Evolutionary conservation across 169 alveolate species (phyloP), one percentile per base, ranked within the genome.

Genomic region (Haemoproteus tartakovskyi): DNA sequence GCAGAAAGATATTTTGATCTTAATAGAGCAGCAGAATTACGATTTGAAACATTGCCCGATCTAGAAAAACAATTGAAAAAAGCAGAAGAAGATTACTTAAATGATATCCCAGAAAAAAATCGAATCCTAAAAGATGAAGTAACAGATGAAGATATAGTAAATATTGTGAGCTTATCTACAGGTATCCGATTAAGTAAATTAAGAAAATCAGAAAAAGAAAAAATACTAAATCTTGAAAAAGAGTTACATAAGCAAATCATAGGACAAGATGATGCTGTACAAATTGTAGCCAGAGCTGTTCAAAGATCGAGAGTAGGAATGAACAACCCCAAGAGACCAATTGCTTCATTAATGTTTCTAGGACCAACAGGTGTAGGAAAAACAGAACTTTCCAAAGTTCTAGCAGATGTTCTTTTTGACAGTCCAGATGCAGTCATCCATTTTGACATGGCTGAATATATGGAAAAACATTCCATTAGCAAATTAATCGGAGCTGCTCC

Each of bases 281-380:
- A 82, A 11, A 85, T 89, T 19, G 92, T 89, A 14, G 62, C 92
- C 0, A 63, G 60, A 21, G 95, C 97, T 9, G 95, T 93, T 11
- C 95, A 91, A 60, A 50, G 97, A 3, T 90, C 95, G 1, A 87
- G 97, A 11, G 96, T 94, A 2, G 97, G 97, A 1, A 70, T 93
- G 92, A 92, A 90, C 60, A 93, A 93, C 62, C 97, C 96, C 29
- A 89, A 89, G 61, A 70, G 91, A 2, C 97, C 97, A 27, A 93
- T 93, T 11, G 96, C 95, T n/a, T 89, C 92, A 19, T 63, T 93
- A 48, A 88, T 93, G 90, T 93, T 93, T 85, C 80, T 91, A n/a
- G 97, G 97, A 2, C 95, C 97, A 21, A 93, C 97, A 2, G 97
- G 97, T 18, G 97, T 93, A 11, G 97, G 97, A 19, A 93, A 93